phyloP scores from a whole-genome alignment of 169 alveolate species.

The Babesia caballi region DNA sequence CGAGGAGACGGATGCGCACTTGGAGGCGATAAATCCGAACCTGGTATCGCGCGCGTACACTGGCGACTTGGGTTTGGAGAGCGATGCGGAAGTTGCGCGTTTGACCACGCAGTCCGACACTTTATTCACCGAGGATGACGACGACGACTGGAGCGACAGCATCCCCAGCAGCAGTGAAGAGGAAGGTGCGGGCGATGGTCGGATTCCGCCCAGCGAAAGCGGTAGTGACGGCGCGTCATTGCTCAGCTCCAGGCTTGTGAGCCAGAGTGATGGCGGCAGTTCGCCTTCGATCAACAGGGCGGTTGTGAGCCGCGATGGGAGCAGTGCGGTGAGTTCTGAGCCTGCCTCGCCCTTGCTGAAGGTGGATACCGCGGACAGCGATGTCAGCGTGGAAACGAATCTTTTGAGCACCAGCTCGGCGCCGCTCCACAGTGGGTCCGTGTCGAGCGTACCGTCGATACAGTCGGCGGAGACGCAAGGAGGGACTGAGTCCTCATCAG shows the following conservation, averaged over 20 bases:
- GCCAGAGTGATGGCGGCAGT: neutral
- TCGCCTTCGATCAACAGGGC: neutral
- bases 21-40: too few species aligned
- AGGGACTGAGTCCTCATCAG: too few species aligned
- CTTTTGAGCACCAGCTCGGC: neutral
- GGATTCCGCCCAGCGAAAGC: too few species aligned
- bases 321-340: neutral
- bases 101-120: neutral
- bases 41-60: too few species aligned
- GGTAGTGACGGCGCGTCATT: slow-evolving; percentile 4
- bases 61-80: too few species aligned
- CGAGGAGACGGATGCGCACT: too few species aligned
- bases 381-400: neutral
- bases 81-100: neutral
- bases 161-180: neutral
- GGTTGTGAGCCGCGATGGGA: neutral
- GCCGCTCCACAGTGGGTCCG: neutral
- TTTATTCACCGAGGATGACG: neutral
- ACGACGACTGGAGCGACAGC: slow-evolving; percentile 12
- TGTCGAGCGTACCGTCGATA: neutral
- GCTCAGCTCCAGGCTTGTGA: neutral
- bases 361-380: neutral
- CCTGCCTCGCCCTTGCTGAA: neutral
- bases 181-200: too few species aligned
- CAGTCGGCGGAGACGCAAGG: too few species aligned